These are phyloP conservation scores for Cryomyces minteri DNA, from an alignment of 495 filamentous ascomycete species.

Conservation along the genomic window DNA sequence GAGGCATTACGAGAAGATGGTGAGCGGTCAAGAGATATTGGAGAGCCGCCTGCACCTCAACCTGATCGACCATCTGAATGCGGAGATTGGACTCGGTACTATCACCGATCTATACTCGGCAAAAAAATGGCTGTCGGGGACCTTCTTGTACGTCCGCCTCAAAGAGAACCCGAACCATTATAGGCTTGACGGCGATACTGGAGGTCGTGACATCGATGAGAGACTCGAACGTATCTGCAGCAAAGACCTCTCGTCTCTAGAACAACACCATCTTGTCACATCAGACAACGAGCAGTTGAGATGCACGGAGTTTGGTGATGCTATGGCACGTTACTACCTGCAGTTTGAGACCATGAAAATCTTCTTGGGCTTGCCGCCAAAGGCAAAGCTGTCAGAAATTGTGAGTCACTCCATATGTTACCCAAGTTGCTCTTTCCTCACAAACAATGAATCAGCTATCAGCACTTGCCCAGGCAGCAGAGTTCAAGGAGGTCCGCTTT, in stretches of 20 bases:
- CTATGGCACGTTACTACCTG: slow-evolving; percentile 88
- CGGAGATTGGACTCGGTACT: slow-evolving; percentile 75
- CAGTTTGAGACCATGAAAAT: slow-evolving; percentile 80
- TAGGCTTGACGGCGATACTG: slow-evolving; percentile 41
- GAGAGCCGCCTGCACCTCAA: slow-evolving; percentile 82
- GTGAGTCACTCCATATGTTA: slow-evolving; percentile 27
- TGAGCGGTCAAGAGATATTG: slow-evolving; percentile 62
- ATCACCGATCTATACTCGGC: slow-evolving; percentile 54
- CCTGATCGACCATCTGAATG: slow-evolving; percentile 84
- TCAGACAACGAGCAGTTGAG: slow-evolving; percentile 25
- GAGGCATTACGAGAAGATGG: slow-evolving; percentile 59
- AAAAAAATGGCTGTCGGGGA: slow-evolving; percentile 66
- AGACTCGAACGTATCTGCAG: slow-evolving; percentile 65
- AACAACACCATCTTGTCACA: slow-evolving; percentile 38
- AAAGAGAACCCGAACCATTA: slow-evolving; percentile 67
- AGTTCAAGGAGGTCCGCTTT: slow-evolving; percentile 63
- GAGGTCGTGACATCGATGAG: slow-evolving; percentile 38
- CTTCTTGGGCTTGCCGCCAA: slow-evolving; percentile 41
- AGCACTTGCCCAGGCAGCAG: slow-evolving; percentile 48
- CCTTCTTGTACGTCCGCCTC: slow-evolving; percentile 74
- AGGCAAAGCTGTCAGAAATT: slow-evolving; percentile 47
- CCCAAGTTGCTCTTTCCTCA: too few species aligned
- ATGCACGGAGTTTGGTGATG: slow-evolving; percentile 63
- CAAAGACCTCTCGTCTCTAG: slow-evolving; percentile 54
- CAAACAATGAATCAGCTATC: slow-evolving; percentile 29